Base-by-base conservation (phyloP, 2,329 filamentous ascomycete genomes). In the Xylariaceae sp. region DNA sequence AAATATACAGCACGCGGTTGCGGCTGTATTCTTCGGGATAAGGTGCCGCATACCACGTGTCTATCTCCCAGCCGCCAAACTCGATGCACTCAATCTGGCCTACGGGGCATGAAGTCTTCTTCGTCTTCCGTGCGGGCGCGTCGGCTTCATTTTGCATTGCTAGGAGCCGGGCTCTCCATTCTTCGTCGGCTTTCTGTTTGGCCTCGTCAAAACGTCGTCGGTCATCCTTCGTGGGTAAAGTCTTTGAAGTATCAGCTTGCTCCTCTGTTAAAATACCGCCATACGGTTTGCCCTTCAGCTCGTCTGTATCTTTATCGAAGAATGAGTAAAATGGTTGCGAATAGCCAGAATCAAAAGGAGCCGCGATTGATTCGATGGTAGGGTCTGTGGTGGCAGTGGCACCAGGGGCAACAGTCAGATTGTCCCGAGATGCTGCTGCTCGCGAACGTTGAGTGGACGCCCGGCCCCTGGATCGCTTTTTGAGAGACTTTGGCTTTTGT, bases 1-100 rank as follows among this genome's bases (percentile, higher is more conserved):
- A 99, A 64, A 99, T 97, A 75, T 96, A 97, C n/a, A 99, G 82
- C 44, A 96, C 89, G 35, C 90, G 88, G 72, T 99, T 97, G 64
- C 93, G 87, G 73, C 92, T 97, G 78, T 99, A 99, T 75, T 99
- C 94, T 72, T 97, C 94, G 0, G 94, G 94, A 72, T 99, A 99
- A 10, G 94, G 95, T 45, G 94, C 94, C 35, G 94, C 93, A 75
- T 99, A 97, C 92, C 94, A 97, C 2, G 94, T 99, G 72, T 99
- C 94, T 67, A 99, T 99, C 74, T 99, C 94, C 81, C 89, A 95
- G 55, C 92, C 91, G 51, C 94, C 94, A 76, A 99, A 97, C 69
- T 96, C 94, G 76, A 99, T 96, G 75, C 92, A 97, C 74, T 97
- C 95, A 73, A 99, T 97, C 75, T 97, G 94, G 73, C 92, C 97